A percentile compares a stretch with the other conserved stretches of the same genome.
phyloP scores from a whole-genome alignment of 1,284 basidiomycete species.

The Ustilago esculenta region DNA sequence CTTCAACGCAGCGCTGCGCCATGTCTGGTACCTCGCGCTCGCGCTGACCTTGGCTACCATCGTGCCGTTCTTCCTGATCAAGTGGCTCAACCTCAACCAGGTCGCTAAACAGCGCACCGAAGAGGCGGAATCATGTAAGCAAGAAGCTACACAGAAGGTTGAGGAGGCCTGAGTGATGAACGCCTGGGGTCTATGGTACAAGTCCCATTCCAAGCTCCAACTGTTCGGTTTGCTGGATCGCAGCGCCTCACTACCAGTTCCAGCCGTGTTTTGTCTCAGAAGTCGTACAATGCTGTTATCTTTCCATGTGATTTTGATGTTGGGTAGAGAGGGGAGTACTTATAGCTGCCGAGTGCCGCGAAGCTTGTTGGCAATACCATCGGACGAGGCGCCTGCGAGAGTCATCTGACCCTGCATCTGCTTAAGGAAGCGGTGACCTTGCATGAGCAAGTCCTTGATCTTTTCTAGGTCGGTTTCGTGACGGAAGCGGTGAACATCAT shows the following conservation, averaged over 20 bases:
- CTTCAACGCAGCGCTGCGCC: slow-evolving; percentile 16
- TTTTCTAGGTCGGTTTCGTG: slow-evolving; percentile 38
- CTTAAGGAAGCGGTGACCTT: slow-evolving; percentile 44
- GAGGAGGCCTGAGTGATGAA: slow-evolving; percentile 6
- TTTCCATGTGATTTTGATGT: too few species aligned
- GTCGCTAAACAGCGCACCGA: slow-evolving; percentile 9
- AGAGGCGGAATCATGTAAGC: neutral
- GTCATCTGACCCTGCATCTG: slow-evolving; percentile 55
- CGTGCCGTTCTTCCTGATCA: slow-evolving; percentile 21
- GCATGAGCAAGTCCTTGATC: slow-evolving; percentile 45
- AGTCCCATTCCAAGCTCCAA: too few species aligned
- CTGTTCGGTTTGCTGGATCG: too few species aligned
- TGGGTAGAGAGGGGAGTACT: neutral
- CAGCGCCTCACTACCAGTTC: too few species aligned
- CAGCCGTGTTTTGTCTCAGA: too few species aligned
- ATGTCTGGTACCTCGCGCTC: slow-evolving; percentile 25
- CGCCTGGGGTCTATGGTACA: too few species aligned
- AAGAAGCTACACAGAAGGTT: neutral
- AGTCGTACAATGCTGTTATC: too few species aligned
- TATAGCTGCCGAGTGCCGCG: slow-evolving; percentile 29
- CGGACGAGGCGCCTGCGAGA: slow-evolving; percentile 31
- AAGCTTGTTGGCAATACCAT: slow-evolving; percentile 23
- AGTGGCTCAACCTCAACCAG: slow-evolving; percentile 27
- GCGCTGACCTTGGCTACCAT: slow-evolving; percentile 13
- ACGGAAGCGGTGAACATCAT: slow-evolving; percentile 38